Evolutionary conservation across 805 yeast genomes (phyloP), one percentile per base, ranked within the genome.

Genomic region (Nakazawaea wickerhamii): DNA sequence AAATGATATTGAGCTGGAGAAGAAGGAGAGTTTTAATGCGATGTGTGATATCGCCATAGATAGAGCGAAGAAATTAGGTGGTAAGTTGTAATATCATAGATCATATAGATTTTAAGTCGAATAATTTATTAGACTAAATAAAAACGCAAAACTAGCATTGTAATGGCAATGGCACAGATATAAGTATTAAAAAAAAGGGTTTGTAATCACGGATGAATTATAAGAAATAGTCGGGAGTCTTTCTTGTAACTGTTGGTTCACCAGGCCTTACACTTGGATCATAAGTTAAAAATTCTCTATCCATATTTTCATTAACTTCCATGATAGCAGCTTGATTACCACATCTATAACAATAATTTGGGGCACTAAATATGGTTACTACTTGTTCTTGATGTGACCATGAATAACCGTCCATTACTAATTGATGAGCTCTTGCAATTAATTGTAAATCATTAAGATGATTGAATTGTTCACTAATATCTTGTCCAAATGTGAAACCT

Each of bases 251-350:
- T 8, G 95, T 86, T 45, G 99, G 98, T 69, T 91, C 99, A 46
- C 96, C 96, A 11, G 97, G 96, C 67, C 99, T 81, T 47, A 93
- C 89, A 41, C 90, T 81, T 38, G 98, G 98, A 61, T 91, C 98
- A 64, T 91, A 91, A 65, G 91, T 97, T 65, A 91, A 69, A 63
- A 89, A 88, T 61, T 82, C 95, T 75, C 86, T 82, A 63, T 85
- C 81, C 64, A 87, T 91, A 60, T 81, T 84, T 64, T 90, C 97
- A 63, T 90, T 96, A 48, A 90, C 96, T 67, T 90, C 96, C 97
- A 90, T 90, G 53, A 90, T 87, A 30, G 96, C 96, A 34, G 97
- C 97, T 70, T 88, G 96, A 67, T 90, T 90, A 56, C 98, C 98
- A 70, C 98, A 90, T 68, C 98, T 77, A 64, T 90, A 90, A 67